Conservation (phyloP, 2,329 filamentous ascomycete genomes). For the Metarhizium sp. region DNA sequence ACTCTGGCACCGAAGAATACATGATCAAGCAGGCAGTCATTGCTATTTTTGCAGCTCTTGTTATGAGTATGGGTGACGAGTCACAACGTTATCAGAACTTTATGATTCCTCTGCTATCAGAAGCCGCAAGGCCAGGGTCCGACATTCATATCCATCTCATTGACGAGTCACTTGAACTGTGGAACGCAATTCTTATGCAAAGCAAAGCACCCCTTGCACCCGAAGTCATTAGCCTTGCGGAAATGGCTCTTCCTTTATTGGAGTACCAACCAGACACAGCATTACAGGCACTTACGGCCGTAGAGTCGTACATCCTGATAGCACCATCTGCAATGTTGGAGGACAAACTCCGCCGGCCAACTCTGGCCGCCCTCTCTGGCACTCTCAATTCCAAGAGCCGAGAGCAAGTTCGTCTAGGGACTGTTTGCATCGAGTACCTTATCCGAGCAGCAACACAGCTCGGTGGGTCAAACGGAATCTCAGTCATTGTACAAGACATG, state of each 20-base stretch:
- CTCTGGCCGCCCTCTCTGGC: constrained; percentile 37
- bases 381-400: constrained; percentile 44
- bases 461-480: constrained; percentile 51
- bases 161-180: constrained; percentile 86
- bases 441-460: constrained; percentile 54
- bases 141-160: constrained; percentile 72
- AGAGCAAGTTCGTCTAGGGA: constrained; percentile 48
- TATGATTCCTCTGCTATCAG: constrained; percentile 73
- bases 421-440: constrained; percentile 53
- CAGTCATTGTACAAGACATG: constrained; percentile 56
- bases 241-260: constrained; percentile 55
- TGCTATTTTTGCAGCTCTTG: constrained; percentile 72
- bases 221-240: constrained; percentile 53
- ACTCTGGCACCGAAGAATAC: constrained; percentile 69
- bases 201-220: constrained; percentile 51
- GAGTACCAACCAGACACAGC: constrained; percentile 57
- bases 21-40: constrained; percentile 92
- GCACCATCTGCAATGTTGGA: constrained; percentile 58
- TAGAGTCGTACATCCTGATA: constrained; percentile 62
- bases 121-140: constrained; percentile 68
- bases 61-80: constrained; percentile 73
- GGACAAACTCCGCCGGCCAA: constrained; percentile 42
- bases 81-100: constrained; percentile 71
- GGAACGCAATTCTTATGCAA: constrained; percentile 64
- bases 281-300: constrained; percentile 50